Evolutionary conservation across 1,284 basidiomycete genomes (phyloP).

Genomic region (Cutaneotrichosporon spelunceum): DNA sequence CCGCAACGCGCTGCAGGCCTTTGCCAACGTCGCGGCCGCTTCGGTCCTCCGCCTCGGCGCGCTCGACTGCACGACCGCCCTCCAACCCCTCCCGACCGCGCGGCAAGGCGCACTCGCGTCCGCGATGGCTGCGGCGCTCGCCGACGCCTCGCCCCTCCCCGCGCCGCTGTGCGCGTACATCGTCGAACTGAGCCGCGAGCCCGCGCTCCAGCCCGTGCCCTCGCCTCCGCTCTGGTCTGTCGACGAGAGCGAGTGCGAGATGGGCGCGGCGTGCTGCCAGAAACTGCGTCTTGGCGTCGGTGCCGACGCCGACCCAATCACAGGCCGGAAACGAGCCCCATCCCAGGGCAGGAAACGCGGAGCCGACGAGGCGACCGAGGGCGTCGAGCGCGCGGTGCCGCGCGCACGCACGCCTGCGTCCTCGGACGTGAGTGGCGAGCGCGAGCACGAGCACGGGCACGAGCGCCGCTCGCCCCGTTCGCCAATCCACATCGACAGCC

Average conservation of each 20-base stretch:
- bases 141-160: not conserved
- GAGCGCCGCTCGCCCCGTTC: no score
- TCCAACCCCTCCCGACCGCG: not conserved
- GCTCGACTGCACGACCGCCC: not conserved
- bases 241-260: not conserved
- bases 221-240: not conserved
- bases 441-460: no score
- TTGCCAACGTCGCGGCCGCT: not conserved
- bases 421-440: not conserved
- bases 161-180: conserved; percentile 3
- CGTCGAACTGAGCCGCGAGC: not conserved
- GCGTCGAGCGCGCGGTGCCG: conserved; percentile 1
- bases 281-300: not conserved
- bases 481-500: not conserved
- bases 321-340: not conserved
- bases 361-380: not conserved
- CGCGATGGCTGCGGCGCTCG: not conserved
- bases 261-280: conserved; percentile 2
- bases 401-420: not conserved
- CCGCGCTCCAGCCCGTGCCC: not conserved
- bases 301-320: no score
- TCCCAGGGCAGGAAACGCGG: not conserved
- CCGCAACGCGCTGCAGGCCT: not conserved
- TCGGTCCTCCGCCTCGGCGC: conserved; percentile 9
- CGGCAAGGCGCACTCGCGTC: not conserved